A percentile compares a stretch with the other conserved stretches of the same genome.
Evolutionary conservation across 1,284 basidiomycete genomes (phyloP).

Genomic region (Ganoderma sinense): DNA sequence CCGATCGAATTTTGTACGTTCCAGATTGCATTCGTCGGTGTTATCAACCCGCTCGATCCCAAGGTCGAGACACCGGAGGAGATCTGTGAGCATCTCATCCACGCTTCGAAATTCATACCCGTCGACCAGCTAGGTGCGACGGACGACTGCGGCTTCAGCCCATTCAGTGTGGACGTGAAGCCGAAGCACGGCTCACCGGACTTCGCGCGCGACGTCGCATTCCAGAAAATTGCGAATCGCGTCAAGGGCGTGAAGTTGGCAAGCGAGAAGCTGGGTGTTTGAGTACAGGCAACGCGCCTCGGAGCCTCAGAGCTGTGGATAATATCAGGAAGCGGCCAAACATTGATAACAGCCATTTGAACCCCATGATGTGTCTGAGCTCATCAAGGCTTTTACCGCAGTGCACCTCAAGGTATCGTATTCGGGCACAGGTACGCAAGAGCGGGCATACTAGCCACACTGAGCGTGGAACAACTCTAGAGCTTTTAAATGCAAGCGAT

Average conservation of each 20-base stretch:
- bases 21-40: background rate
- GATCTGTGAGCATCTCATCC: background rate
- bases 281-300: background rate
- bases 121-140: slow-evolving; percentile 4
- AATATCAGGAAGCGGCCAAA: background rate
- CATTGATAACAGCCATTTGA: background rate
- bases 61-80: background rate
- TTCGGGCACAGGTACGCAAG: background rate
- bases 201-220: background rate
- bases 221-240: slow-evolving; percentile 1
- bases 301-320: background rate
- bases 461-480: background rate
- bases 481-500: background rate
- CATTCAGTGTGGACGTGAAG: slow-evolving; percentile 1
- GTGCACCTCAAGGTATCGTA: background rate
- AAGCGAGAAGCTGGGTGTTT: background rate
- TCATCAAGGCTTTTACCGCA: too few relatives aligned
- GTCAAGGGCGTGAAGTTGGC: background rate
- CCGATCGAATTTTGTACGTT: background rate
- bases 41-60: background rate
- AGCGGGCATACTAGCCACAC: too few relatives aligned
- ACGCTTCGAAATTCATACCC: background rate
- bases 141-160: slow-evolving; percentile 5
- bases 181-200: slow-evolving; percentile 3
- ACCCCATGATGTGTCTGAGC: too few relatives aligned